These are phyloP conservation scores for Eucalyptus albens DNA, from an alignment of 345 rosid species.

Conservation along the genomic window DNA sequence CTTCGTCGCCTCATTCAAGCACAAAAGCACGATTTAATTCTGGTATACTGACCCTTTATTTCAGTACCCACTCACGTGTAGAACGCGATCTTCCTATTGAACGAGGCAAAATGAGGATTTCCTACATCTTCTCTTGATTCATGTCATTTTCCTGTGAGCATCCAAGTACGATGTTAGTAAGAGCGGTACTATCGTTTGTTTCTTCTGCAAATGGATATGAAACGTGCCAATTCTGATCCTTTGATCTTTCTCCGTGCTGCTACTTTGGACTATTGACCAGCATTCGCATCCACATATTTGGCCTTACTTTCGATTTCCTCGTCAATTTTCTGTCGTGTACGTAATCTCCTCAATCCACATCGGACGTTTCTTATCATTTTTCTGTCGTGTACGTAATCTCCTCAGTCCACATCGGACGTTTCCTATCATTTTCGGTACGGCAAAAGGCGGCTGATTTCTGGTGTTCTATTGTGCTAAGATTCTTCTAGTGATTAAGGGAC, in stretches of 20 bases:
- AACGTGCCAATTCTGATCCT: background rate
- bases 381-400: background rate
- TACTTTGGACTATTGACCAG: background rate
- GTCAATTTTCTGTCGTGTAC: background rate
- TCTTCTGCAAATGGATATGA: background rate
- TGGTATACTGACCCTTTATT: background rate
- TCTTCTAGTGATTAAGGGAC: accelerated
- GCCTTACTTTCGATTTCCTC: background rate
- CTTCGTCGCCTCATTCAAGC: background rate
- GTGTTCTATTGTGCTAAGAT: too few species aligned
- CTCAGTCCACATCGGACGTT: background rate
- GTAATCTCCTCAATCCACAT: background rate
- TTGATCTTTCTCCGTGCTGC: background rate
- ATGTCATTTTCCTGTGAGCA: background rate
- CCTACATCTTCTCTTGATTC: background rate
- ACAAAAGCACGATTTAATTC: background rate
- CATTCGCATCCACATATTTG: accelerated
- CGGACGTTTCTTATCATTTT: too few species aligned
- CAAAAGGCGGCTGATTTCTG: background rate
- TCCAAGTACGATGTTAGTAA: background rate
- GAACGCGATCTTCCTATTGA: background rate
- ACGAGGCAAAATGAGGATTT: background rate
- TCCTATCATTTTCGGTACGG: background rate
- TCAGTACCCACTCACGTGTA: background rate
- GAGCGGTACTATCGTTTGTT: background rate